Base-by-base conservation (phyloP, 2,329 filamentous ascomycete genomes). In the Bertia moriformis region DNA sequence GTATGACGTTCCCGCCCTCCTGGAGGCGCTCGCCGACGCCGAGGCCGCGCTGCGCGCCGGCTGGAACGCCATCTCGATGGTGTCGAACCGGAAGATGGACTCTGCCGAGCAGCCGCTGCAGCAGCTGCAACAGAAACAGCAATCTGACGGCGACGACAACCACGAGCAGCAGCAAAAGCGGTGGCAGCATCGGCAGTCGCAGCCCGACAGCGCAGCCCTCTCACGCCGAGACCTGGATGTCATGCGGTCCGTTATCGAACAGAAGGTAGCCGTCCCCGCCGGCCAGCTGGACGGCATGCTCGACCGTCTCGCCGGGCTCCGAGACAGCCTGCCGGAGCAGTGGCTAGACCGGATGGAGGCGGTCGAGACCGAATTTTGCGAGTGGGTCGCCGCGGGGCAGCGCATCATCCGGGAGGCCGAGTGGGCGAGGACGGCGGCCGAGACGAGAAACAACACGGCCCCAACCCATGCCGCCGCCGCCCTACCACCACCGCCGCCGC, bases 301-400 rank as follows among this genome's bases (percentile, higher is more conserved):
- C 13, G 88, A 98, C 57, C 70, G 74, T 20, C 66, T 96, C 2
- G 91, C 96, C 56, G 88, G 86, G 2, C 69, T 78, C 40, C 69
- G 81, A 33, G 91, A 98, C 50, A 85, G 82, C 0, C 63, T 98
- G 7, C 91, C 91, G 0, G 83, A 93, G 30, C 56, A 64, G 19
- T 98, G 89, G 91, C 74, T 96, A 41, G 85, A 93, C 49, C 71
- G 78, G 3, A 80, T 96, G 61, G 91, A 96, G 55, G 59, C 62
- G 0, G 65, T 93, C 3, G 91, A 98, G 55, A 65, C 69, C 10
- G 72, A 78, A 19, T 94, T 89, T 56, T 73, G 77, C 4, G 71
- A 78, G 18, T 98, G 91, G 91, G 75, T 78, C 33, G 78, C 81
- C 37, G 70, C 79, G 37, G 87, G 83, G 20, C 85, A 93, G 51